A percentile compares a stretch with the other conserved stretches of the same genome.
phyloP scores from a whole-genome alignment of 306 rosid species.

The Biancaea sappan region DNA sequence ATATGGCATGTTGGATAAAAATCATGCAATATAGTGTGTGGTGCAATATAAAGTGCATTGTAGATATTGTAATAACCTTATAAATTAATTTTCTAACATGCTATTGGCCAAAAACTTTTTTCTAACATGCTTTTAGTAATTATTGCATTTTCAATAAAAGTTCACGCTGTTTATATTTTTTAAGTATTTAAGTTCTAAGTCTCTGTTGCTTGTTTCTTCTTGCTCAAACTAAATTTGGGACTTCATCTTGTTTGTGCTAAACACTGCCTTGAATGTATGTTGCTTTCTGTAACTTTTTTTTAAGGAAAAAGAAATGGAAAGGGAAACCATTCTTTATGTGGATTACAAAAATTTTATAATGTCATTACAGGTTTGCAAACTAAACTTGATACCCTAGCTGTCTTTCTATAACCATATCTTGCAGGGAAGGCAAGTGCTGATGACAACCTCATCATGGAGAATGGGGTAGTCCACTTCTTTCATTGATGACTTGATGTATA shows the following conservation, averaged over 20 bases:
- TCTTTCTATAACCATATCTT: slow-evolving; percentile 20
- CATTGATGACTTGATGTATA: neutral
- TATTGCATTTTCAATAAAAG: neutral
- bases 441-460: slow-evolving; percentile 35
- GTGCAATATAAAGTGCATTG: neutral
- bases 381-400: slow-evolving; percentile 16
- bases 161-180: neutral
- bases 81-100: too few species aligned
- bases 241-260: slow-evolving; percentile 19
- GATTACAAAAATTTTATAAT: slow-evolving; percentile 1
- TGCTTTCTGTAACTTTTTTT: neutral
- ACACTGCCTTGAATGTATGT: neutral
- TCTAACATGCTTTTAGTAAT: neutral
- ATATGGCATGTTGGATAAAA: neutral
- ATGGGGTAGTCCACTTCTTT: slow-evolving; percentile 49
- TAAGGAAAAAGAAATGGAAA: neutral
- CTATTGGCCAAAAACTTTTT: too few species aligned
- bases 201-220: slow-evolving; percentile 1
- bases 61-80: neutral
- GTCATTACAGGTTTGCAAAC: slow-evolving; percentile 26
- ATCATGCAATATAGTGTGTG: neutral
- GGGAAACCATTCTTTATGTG: neutral
- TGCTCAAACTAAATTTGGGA: slow-evolving; percentile 3
- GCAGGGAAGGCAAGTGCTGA: slow-evolving; percentile 52
- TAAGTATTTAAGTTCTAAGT: slow-evolving; percentile 18